Evolutionary conservation across 139 green algal genomes (phyloP).

Genomic region (Volvox reticuliferus): DNA sequence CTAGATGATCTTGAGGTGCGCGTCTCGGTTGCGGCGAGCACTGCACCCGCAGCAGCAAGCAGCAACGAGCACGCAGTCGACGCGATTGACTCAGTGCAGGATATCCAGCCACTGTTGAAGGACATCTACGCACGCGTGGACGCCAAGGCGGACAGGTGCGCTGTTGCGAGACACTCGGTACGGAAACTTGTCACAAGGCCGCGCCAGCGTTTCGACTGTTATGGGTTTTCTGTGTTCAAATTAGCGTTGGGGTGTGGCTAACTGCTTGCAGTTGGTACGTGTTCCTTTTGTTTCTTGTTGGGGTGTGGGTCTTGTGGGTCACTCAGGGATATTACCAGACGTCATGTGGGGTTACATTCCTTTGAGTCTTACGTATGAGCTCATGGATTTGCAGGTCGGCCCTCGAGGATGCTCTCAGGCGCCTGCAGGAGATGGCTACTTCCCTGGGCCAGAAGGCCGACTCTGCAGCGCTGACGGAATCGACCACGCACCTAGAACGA

Average conservation of each 20-base stretch:
- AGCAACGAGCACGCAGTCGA: slow-evolving; percentile 13
- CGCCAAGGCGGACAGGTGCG: slow-evolving; percentile 29
- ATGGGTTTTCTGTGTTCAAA: no score
- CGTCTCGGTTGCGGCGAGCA: background rate
- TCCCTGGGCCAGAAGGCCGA: slow-evolving; percentile 36
- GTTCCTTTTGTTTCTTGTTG: no score
- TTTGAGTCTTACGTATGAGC: no score
- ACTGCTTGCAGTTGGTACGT: no score
- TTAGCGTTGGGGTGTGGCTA: no score
- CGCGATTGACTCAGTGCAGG: slow-evolving; percentile 8
- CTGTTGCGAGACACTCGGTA: no score
- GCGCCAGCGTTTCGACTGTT: no score
- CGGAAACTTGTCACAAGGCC: no score
- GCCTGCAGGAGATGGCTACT: slow-evolving; percentile 21
- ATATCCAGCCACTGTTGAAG: slow-evolving; percentile 45
- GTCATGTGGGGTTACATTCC: no score
- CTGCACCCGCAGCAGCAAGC: background rate
- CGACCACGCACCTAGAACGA: background rate
- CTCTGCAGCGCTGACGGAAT: background rate
- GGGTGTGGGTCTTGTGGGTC: no score
- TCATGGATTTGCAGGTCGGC: background rate
- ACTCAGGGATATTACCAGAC: no score
- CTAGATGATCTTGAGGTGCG: slow-evolving; percentile 26
- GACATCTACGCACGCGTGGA: slow-evolving; percentile 24
- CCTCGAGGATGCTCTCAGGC: slow-evolving; percentile 27